Evolutionary conservation across 2,329 filamentous ascomycete species (phyloP), one percentile per base, ranked within the genome.

Genomic region (Colletotrichum spinosum): DNA sequence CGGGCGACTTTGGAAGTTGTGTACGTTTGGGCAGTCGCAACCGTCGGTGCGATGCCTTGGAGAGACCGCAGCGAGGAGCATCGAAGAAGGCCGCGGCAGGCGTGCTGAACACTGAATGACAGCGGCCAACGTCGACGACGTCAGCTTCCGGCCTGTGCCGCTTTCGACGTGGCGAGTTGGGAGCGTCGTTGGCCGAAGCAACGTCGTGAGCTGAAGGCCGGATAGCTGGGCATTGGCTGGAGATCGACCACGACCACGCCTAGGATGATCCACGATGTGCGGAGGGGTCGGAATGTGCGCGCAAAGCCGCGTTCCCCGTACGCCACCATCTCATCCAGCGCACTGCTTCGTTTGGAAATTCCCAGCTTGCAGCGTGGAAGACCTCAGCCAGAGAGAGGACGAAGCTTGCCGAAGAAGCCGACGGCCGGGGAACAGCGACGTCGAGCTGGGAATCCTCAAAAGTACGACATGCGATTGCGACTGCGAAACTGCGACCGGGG

Each of bases 211-310:
- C 25, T 65, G 33, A 35, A 53, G 52, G 10, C 41, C 39, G 39
- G 57, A 60, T 39, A 3, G 51, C 48, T 55, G 60, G 61, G 42
- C 46, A 49, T 41, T 45, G 48, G 42, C 45, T 49, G 48, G 25
- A 11, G 63, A 67, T 67, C 66, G 49, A 59, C 57, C n/a, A 38
- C 45, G 46, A 51, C 35, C 12, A 42, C 38, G 25, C 25, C 64
- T 42, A 42, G 60, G 65, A 60, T 65, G 46, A 67, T 67, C 53
- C 59, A 65, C 64, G 67, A 64, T 54, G 45, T 45, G 64, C 65
- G 41, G 67, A 64, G 65, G 67, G 67, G 64, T 67, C 42, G 34
- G 17, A 39, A 12, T 46, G 63, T 53, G 48, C 58, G 46, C 41
- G 44, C 15, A 35, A n/a, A 12, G 48, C 46, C 17, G 41, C 37